Base-by-base conservation (phyloP, 2,329 filamentous ascomycete genomes). In the Ustulina deusta region DNA sequence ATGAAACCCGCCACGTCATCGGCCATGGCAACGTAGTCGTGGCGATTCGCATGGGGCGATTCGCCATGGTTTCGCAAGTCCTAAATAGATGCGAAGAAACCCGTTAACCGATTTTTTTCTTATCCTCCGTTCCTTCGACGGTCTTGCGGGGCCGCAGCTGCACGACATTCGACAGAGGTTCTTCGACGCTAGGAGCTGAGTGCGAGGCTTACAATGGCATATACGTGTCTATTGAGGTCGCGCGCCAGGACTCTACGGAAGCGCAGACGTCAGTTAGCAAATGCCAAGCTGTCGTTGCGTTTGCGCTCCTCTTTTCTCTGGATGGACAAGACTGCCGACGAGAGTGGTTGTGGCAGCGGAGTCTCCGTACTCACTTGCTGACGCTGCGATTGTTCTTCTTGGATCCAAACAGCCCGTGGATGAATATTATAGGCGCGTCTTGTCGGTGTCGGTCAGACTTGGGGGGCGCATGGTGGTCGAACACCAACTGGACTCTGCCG, bases 381-480 rank as follows among this genome's bases (percentile, higher is more conserved):
- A 98, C 96, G 76, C 87, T 93, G 79, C 94, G 86, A 78, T 97
- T 97, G 79, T 98, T 98, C 83, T 93, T 94, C 83, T 97, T 97
- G 42, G 93, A 97, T 22, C 95, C 95, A 76, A 98, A 97, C 11
- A 98, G 85, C 0, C 96, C 95, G 78, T 98, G 95, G 76, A 98
- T 88, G 72, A 98, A 92, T 69, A 98, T 81, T 71, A 98, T 93
- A 1, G 94, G 92, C 44, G 82, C 75, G 38, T 80, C 78, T 68
- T 81, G 80, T 66, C 79, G 77, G 75, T 83, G 76, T 11, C 66
- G 61, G 29, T 80, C 78, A 1, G 79, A 78, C 57, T 83, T 83
- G 0, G 81, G 74, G 1, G 91, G 89, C 74, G 87, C 82, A 76
- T 93, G 89, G 49, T 92, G 82, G 74, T 93, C 90, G 78, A 87